Percentiles rank a stretch among this genome's conserved stretches.
phyloP scores from a whole-genome alignment of 805 yeast genomes.

The Candida nemodendra region DNA sequence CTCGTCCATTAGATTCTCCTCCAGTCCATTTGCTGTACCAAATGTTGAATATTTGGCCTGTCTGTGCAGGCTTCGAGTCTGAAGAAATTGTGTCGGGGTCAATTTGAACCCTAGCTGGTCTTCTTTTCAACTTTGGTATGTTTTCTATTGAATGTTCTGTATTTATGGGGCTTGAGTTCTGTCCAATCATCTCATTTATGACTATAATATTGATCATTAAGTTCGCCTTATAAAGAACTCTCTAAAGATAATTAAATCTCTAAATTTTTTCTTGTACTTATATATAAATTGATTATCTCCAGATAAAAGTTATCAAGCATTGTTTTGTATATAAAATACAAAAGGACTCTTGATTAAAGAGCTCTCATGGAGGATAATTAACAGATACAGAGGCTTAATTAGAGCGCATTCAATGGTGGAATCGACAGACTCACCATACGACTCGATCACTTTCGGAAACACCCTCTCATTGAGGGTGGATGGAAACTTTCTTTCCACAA shows the following conservation, averaged over 20 bases:
- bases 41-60: slow-evolving; percentile 77
- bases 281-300: too few relatives aligned
- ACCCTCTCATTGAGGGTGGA: slow-evolving; percentile 84
- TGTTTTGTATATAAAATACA: too few relatives aligned
- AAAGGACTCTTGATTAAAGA: too few relatives aligned
- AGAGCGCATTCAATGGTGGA: slow-evolving; percentile 1
- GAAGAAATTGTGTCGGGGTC: slow-evolving; percentile 55
- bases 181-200: too few relatives aligned
- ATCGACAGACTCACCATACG: slow-evolving; percentile 26
- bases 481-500: slow-evolving; percentile 81
- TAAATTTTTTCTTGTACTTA: too few relatives aligned
- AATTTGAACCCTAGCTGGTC: slow-evolving; percentile 73
- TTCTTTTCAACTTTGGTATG: slow-evolving; percentile 17
- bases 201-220: too few relatives aligned
- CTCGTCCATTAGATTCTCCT: slow-evolving; percentile 53
- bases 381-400: background rate
- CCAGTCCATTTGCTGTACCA: slow-evolving; percentile 93
- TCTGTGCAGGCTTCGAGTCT: slow-evolving; percentile 70
- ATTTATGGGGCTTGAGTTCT: too few relatives aligned
- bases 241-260: too few relatives aligned
- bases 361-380: too few relatives aligned
- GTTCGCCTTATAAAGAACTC: too few relatives aligned
- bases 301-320: too few relatives aligned
- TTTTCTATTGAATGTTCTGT: background rate
- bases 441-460: slow-evolving; percentile 70